Conservation (phyloP, 176 grass and related monocot genomes). For the Eremochloa ophiuroides region DNA sequence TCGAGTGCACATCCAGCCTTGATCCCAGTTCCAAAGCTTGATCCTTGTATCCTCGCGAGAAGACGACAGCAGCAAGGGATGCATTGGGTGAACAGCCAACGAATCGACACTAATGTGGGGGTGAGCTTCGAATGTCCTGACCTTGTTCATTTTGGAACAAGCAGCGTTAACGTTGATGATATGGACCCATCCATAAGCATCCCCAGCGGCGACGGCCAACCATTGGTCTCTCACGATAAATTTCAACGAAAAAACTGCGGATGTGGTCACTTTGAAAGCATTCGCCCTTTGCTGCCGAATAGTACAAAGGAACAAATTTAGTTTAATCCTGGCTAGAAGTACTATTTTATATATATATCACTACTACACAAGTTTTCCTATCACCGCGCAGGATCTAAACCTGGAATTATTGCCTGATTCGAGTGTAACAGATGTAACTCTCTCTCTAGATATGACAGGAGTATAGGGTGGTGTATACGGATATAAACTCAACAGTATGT, state of each 20-base stretch:
- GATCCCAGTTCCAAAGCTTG: slow-evolving; percentile 69
- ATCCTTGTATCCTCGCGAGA: slow-evolving; percentile 40
- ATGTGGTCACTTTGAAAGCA: not conserved
- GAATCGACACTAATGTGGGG: not conserved
- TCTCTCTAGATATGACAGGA: too few relatives aligned
- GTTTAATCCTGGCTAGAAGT: too few relatives aligned
- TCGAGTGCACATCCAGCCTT: slow-evolving; percentile 50
- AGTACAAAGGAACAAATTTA: too few relatives aligned
- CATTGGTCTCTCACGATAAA: slow-evolving; percentile 47
- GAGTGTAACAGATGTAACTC: too few relatives aligned
- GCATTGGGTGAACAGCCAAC: slow-evolving; percentile 52
- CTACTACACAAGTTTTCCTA: too few relatives aligned
- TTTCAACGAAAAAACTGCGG: slow-evolving; percentile 14
- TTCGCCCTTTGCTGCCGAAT: not conserved
- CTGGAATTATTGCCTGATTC: too few relatives aligned
- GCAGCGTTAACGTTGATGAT: slow-evolving; percentile 14
- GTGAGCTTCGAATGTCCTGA: slow-evolving; percentile 38
- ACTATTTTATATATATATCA: too few relatives aligned
- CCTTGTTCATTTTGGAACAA: slow-evolving; percentile 37
- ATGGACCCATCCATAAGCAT: slow-evolving; percentile 41
- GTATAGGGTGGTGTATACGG: too few relatives aligned
- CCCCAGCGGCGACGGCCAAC: slow-evolving; percentile 38
- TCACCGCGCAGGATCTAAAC: too few relatives aligned
- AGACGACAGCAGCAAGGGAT: slow-evolving; percentile 52
- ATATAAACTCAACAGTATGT: too few relatives aligned